phyloP scores from a whole-genome alignment of 164 flowering plant species.

The Umbellularia californica region DNA sequence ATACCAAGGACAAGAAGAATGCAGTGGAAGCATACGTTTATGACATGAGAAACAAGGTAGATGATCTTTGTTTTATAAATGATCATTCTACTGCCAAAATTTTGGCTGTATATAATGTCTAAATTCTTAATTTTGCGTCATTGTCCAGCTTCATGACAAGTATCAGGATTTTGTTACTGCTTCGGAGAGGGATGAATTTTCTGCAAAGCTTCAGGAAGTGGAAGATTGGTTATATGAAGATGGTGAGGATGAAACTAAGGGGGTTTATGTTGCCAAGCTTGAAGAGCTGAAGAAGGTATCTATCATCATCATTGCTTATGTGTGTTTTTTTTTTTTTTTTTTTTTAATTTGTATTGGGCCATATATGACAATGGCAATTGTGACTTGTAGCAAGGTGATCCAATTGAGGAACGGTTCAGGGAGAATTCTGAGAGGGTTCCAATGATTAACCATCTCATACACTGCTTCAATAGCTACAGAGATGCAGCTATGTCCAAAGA shows the following conservation, averaged over 20 bases:
- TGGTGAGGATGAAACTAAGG: conserved; percentile 97
- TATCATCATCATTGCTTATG: neutral
- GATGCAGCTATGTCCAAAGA: conserved; percentile 83
- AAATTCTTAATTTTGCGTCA: neutral
- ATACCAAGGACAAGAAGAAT: conserved; percentile 89
- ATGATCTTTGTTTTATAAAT: neutral
- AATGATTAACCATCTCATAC: conserved; percentile 57
- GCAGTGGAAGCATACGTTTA: conserved; percentile 96
- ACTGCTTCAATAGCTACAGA: conserved; percentile 80
- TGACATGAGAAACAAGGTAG: conserved; percentile 91
- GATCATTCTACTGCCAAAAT: neutral
- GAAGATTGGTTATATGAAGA: conserved; percentile 98
- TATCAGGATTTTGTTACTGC: conserved; percentile 68
- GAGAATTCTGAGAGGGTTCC: conserved; percentile 68
- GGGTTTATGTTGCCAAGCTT: conserved; percentile 91
- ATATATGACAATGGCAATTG: neutral
- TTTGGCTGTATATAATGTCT: neutral
- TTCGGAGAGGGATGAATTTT: conserved; percentile 54
- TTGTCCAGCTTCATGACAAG: conserved; percentile 68
- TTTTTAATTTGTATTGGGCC: neutral
- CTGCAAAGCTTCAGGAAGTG: conserved; percentile 69
- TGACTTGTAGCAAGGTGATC: conserved; percentile 78
- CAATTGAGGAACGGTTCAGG: conserved; percentile 80
- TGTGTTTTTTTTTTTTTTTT: no score
- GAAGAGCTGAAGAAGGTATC: conserved; percentile 88